Conservation (phyloP, 331 rosid species). For the Saraca asoca region DNA sequence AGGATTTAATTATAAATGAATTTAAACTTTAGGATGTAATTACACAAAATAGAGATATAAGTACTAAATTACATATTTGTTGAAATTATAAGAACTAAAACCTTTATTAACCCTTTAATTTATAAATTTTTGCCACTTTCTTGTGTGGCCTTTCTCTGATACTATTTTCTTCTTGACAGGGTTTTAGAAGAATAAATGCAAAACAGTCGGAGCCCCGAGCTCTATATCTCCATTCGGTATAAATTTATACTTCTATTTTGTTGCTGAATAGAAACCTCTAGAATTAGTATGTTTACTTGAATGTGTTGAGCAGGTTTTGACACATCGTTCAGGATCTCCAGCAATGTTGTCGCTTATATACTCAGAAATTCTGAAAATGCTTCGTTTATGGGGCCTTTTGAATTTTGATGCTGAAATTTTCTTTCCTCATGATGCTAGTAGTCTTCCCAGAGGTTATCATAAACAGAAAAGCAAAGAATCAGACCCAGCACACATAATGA, state of each 20-base stretch:
- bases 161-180: conserved; percentile 51
- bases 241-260: conserved; percentile 27
- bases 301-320: conserved; percentile 74
- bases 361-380: conserved; percentile 89
- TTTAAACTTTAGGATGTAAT: too few species aligned
- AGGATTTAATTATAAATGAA: too few species aligned
- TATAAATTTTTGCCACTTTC: conserved; percentile 8
- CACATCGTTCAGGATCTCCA: conserved; percentile 87
- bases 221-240: conserved; percentile 84
- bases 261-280: conserved; percentile 27
- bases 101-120: too few species aligned
- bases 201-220: conserved; percentile 61
- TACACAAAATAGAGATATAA: too few species aligned
- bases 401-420: conserved; percentile 90
- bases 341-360: conserved; percentile 84
- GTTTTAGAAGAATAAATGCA: conserved; percentile 61
- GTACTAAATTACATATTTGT: too few species aligned
- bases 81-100: too few species aligned
- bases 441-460: conserved; percentile 81
- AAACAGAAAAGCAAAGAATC: conserved; percentile 86
- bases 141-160: conserved; percentile 26
- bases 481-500: conserved; percentile 79
- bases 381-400: conserved; percentile 89
- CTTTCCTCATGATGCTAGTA: conserved; percentile 65
- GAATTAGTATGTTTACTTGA: conserved; percentile 18